These are phyloP conservation scores for Candida hungchunana DNA, from an alignment of 805 yeast species.

Conservation along the genomic window DNA sequence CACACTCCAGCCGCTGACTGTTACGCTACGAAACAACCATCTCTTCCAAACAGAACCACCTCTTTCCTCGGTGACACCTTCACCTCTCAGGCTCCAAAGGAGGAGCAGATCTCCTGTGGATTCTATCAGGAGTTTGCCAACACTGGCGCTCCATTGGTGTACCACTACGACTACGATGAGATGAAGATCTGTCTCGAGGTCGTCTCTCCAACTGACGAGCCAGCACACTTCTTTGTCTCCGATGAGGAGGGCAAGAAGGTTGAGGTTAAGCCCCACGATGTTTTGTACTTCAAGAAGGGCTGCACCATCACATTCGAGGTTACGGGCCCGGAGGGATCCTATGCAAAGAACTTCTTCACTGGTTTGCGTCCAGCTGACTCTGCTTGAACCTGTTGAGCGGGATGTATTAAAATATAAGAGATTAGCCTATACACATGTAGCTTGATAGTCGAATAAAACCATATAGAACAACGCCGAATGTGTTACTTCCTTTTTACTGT, in stretches of 20 bases:
- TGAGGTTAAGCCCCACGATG: constrained; percentile 59
- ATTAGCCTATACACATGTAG: background rate
- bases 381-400: constrained; percentile 20
- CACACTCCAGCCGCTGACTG: constrained; percentile 52
- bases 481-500: too few species aligned
- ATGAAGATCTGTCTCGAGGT: constrained; percentile 54
- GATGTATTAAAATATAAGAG: constrained; percentile 1
- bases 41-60: constrained; percentile 63
- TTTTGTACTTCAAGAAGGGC: constrained; percentile 63
- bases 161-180: constrained; percentile 63
- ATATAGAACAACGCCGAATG: background rate
- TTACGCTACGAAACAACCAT: constrained; percentile 50
- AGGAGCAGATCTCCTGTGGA: constrained; percentile 59
- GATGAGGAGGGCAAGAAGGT: constrained; percentile 65
- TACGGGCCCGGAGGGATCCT: constrained; percentile 40
- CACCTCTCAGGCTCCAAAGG: constrained; percentile 57
- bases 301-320: constrained; percentile 63
- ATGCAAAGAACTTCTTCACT: constrained; percentile 60
- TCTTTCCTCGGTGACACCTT: constrained; percentile 65
- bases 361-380: constrained; percentile 52
- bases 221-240: constrained; percentile 44
- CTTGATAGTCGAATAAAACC: background rate
- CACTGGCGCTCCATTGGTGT: constrained; percentile 64
- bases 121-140: constrained; percentile 57
- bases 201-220: constrained; percentile 54